A percentile compares a stretch with the other conserved stretches of the same genome.
phyloP scores from a whole-genome alignment of 2,329 filamentous ascomycete genomes.

The Alternaria novae-zelandiae region DNA sequence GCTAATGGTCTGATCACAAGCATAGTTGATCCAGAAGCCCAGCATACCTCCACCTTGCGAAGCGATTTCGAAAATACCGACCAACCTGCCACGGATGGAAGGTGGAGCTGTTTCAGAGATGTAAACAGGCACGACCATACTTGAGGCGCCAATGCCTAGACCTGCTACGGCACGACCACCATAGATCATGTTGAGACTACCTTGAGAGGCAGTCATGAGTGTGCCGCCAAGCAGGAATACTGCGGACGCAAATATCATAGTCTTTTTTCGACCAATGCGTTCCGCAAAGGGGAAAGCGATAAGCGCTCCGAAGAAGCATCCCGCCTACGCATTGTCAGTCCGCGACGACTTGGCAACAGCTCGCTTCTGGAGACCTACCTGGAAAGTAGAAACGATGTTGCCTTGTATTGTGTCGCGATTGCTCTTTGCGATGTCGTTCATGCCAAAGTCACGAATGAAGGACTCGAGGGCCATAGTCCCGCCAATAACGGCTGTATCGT shows the following conservation, averaged over 20 bases:
- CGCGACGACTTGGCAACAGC: neutral
- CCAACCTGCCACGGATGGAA: conserved; percentile 67
- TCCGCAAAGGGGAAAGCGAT: conserved; percentile 57
- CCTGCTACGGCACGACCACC: conserved; percentile 47
- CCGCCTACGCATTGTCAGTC: conserved; percentile 21
- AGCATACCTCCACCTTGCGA: conserved; percentile 66
- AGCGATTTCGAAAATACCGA: conserved; percentile 71
- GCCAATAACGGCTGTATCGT: conserved; percentile 48
- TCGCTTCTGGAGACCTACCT: conserved; percentile 19
- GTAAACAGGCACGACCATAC: conserved; percentile 48
- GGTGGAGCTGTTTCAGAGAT: conserved; percentile 60
- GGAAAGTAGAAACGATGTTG: conserved; percentile 50
- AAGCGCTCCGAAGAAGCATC: conserved; percentile 50
- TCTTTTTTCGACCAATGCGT: conserved; percentile 56
- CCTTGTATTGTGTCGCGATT: conserved; percentile 48
- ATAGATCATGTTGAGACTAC: conserved; percentile 46
- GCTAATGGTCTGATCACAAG: conserved; percentile 48
- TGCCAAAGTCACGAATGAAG: conserved; percentile 47
- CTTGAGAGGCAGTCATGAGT: conserved; percentile 48
- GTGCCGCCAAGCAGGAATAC: conserved; percentile 54
- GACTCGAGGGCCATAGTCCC: conserved; percentile 50
- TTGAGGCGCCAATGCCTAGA: conserved; percentile 48
- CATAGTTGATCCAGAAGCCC: conserved; percentile 54
- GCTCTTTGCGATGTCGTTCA: conserved; percentile 35
- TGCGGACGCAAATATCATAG: conserved; percentile 54